Conservation (phyloP, 2,329 filamentous ascomycete genomes). For the Fusarium fracticaudum region DNA sequence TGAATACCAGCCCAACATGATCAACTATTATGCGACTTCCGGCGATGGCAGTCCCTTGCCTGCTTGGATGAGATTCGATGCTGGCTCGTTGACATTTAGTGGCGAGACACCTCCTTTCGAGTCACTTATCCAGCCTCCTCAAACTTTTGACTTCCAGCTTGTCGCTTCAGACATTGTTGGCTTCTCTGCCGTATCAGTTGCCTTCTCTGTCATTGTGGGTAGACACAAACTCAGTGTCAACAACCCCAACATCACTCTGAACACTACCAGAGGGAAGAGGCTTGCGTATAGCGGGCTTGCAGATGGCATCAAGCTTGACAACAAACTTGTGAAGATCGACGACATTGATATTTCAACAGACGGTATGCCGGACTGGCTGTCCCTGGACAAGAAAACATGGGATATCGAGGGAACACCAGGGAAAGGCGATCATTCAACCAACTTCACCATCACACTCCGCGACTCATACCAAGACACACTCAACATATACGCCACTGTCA, state of each 20-base stretch:
- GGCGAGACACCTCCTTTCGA: conserved; percentile 75
- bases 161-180: conserved; percentile 84
- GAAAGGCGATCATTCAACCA: conserved; percentile 64
- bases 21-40: conserved; percentile 81
- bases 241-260: conserved; percentile 64
- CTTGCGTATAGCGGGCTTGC: conserved; percentile 64
- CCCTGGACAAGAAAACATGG: conserved; percentile 70
- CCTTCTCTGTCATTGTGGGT: conserved; percentile 78
- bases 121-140: conserved; percentile 72
- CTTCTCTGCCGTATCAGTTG: conserved; percentile 72
- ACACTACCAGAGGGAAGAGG: conserved; percentile 62
- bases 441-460: conserved; percentile 69
- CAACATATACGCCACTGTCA: conserved; percentile 59
- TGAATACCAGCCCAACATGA: conserved; percentile 57
- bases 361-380: conserved; percentile 74
- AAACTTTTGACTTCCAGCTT: conserved; percentile 76
- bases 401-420: conserved; percentile 72
- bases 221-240: conserved; percentile 74
- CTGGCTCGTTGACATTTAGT: conserved; percentile 69
- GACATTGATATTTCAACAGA: conserved; percentile 64
- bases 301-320: conserved; percentile 66
- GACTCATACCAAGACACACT: conserved; percentile 70
- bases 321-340: conserved; percentile 55
- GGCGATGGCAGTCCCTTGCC: conserved; percentile 83
- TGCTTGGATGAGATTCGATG: conserved; percentile 83